These are phyloP conservation scores for Leonotis leonurus DNA, from an alignment of 257 asterid genomes.

Conservation along the genomic window DNA sequence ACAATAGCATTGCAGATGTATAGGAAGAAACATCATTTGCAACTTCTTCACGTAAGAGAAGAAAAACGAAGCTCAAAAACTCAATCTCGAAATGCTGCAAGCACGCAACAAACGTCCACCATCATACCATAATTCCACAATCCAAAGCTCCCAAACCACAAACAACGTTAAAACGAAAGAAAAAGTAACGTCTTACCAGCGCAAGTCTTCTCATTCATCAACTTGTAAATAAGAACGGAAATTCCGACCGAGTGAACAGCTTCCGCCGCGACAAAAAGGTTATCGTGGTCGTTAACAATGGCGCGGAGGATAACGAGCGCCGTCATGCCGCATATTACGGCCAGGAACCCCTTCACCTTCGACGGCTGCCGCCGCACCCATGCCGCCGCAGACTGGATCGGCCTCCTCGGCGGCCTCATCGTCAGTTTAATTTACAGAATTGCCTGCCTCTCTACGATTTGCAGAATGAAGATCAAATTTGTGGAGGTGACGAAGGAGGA, in stretches of 20 bases:
- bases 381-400: conserved; percentile 58
- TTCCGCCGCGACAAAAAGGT: conserved; percentile 89
- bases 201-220: conserved; percentile 90
- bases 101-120: not conserved
- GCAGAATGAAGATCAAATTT: not conserved
- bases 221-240: conserved; percentile 75
- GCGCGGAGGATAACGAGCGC: conserved; percentile 83
- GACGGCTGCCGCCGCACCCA: conserved; percentile 97
- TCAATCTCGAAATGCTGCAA: too few relatives aligned
- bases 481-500: not conserved
- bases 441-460: too few relatives aligned
- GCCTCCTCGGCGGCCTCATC: conserved; percentile 65
- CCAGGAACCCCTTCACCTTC: conserved; percentile 87
- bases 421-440: conserved; percentile 20
- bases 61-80: too few relatives aligned
- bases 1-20: too few relatives aligned
- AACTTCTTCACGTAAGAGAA: too few relatives aligned
- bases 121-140: conserved; percentile 5
- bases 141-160: conserved; percentile 2
- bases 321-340: conserved; percentile 72
- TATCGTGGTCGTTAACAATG: conserved; percentile 90
- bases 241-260: conserved; percentile 90
- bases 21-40: too few relatives aligned
- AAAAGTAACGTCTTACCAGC: conserved; percentile 45
- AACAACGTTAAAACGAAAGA: not conserved